phyloP scores from a whole-genome alignment of 202 grass and related monocot genomes.

The Hordeum pubiflorum region DNA sequence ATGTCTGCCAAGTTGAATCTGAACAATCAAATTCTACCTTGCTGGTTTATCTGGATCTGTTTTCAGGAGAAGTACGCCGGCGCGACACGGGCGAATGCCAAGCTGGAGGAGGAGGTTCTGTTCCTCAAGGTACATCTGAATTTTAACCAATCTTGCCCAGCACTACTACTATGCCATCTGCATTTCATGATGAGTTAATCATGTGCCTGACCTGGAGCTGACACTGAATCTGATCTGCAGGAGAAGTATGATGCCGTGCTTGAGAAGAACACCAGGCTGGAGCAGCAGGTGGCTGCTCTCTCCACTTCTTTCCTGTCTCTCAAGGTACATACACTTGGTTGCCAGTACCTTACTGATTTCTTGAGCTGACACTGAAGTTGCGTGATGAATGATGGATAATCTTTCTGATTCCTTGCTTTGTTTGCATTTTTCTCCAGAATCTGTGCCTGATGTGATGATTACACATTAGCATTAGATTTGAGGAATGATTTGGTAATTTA shows the following conservation, averaged over 20 bases:
- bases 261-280: constrained; percentile 44
- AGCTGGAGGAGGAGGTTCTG: constrained; percentile 31
- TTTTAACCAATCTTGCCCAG: background rate
- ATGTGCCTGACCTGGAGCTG: background rate
- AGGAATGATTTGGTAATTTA: background rate
- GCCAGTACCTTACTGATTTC: background rate
- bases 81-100: background rate
- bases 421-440: background rate
- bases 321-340: constrained; percentile 32
- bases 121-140: constrained; percentile 31
- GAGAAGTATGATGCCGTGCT: constrained; percentile 31
- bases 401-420: background rate
- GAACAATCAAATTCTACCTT: background rate
- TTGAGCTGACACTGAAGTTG: background rate
- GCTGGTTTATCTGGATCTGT: background rate
- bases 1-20: background rate
- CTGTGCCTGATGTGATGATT: background rate
- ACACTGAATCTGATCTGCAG: constrained; percentile 10
- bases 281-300: constrained; percentile 26
- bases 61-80: constrained; percentile 34
- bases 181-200: background rate
- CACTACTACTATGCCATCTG: background rate
- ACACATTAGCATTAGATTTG: background rate
- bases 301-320: constrained; percentile 30
- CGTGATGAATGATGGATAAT: background rate